Conservation (phyloP, 1,284 basidiomycete genomes). For the Leccinum pachyderme region DNA sequence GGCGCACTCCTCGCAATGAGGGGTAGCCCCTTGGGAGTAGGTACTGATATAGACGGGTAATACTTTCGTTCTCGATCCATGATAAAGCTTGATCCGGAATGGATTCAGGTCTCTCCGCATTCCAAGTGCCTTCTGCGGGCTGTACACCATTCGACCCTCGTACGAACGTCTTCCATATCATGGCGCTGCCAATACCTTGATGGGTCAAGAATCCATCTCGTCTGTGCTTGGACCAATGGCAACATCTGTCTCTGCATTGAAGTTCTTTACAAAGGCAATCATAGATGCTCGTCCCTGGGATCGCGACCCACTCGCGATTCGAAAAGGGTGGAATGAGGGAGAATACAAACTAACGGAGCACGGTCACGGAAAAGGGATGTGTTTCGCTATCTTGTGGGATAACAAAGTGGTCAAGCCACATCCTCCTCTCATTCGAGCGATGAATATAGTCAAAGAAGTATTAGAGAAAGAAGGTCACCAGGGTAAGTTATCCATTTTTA, state of each 20-base stretch:
- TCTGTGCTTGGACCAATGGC: slow-evolving; percentile 77
- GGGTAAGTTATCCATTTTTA: slow-evolving; percentile 34
- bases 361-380: slow-evolving; percentile 53
- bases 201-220: slow-evolving; percentile 70
- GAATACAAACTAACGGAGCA: slow-evolving; percentile 59
- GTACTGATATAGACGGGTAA: slow-evolving; percentile 69
- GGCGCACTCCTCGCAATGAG: slow-evolving; percentile 59
- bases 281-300: slow-evolving; percentile 62
- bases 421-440: slow-evolving; percentile 68
- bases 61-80: not conserved
- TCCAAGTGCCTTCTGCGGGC: slow-evolving; percentile 63
- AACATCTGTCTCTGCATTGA: slow-evolving; percentile 55
- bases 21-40: slow-evolving; percentile 65
- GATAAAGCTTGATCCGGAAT: not conserved
- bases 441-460: slow-evolving; percentile 58
- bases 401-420: slow-evolving; percentile 63
- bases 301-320: slow-evolving; percentile 60
- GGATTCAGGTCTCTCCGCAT: slow-evolving; percentile 61
- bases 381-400: slow-evolving; percentile 65
- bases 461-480: slow-evolving; percentile 68
- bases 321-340: slow-evolving; percentile 66
- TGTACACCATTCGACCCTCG: slow-evolving; percentile 74
- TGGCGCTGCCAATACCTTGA: slow-evolving; percentile 61
- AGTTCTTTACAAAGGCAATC: slow-evolving; percentile 63
- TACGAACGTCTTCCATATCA: slow-evolving; percentile 70